Percentiles rank a stretch among this genome's conserved stretches.
Conservation (phyloP, 2,329 filamentous ascomycete genomes). For the Blastomyces silverae region DNA sequence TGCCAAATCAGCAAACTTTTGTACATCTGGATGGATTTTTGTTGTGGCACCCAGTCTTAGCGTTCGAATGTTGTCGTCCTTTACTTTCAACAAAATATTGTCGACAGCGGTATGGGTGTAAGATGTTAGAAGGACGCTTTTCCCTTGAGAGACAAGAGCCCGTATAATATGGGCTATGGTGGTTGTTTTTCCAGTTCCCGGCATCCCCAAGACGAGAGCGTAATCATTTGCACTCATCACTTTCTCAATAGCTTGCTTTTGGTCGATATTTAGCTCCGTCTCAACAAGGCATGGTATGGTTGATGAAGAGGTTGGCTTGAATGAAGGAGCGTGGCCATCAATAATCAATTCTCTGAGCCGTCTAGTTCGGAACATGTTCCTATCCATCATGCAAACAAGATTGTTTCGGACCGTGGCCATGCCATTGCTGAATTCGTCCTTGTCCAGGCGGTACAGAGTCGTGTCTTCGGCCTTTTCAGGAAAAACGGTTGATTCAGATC, state of each 20-base stretch:
- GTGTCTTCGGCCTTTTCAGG: slow-evolving; percentile 44
- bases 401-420: slow-evolving; percentile 96
- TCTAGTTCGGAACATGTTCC: slow-evolving; percentile 61
- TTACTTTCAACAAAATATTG: slow-evolving; percentile 92
- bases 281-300: slow-evolving; percentile 51
- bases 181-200: slow-evolving; percentile 94
- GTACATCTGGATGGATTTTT: slow-evolving; percentile 83
- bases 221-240: slow-evolving; percentile 96
- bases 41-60: slow-evolving; percentile 77
- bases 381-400: slow-evolving; percentile 83
- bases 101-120: slow-evolving; percentile 98
- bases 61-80: slow-evolving; percentile 66
- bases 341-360: slow-evolving; percentile 74
- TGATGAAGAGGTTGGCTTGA: slow-evolving; percentile 50
- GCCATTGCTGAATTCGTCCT: slow-evolving; percentile 96
- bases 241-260: slow-evolving; percentile 78
- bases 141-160: slow-evolving; percentile 77
- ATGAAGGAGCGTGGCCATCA: slow-evolving; percentile 64
- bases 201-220: slow-evolving; percentile 96
- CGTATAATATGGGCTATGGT: slow-evolving; percentile 97
- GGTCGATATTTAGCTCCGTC: slow-evolving; percentile 73
- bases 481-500: slow-evolving; percentile 20
- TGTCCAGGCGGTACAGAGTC: slow-evolving; percentile 75
- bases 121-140: slow-evolving; percentile 86
- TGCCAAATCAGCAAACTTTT: slow-evolving; percentile 74